A percentile compares a stretch with the other conserved stretches of the same genome.
These are phyloP conservation scores for Nemania sp. DNA, from an alignment of 2,329 filamentous ascomycete genomes.

Conservation along the genomic window DNA sequence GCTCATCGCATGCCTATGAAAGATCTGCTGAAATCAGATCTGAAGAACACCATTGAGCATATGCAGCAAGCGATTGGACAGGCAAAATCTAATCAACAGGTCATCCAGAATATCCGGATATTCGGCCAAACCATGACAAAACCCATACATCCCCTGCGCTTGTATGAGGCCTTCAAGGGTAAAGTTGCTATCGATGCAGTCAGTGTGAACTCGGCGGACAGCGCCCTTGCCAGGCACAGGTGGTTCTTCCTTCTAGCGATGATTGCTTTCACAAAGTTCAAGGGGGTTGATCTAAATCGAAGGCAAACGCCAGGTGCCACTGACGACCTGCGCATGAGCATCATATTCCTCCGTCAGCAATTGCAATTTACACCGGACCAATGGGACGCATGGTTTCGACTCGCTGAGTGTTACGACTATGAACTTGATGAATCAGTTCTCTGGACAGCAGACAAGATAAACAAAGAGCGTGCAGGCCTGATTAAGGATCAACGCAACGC, in stretches of 20 bases:
- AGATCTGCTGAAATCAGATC: constrained; percentile 86
- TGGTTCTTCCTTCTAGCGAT: constrained; percentile 94
- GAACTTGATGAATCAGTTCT: constrained; percentile 85
- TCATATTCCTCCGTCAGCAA: constrained; percentile 78
- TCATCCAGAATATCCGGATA: constrained; percentile 85
- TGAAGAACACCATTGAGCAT: constrained; percentile 88
- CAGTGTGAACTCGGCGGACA: constrained; percentile 68
- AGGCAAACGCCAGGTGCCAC: constrained; percentile 77
- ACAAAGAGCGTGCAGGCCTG: constrained; percentile 76
- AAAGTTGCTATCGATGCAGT: constrained; percentile 74
- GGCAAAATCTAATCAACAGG: constrained; percentile 75
- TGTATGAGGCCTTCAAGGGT: constrained; percentile 82
- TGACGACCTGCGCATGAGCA: constrained; percentile 80
- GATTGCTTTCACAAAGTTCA: constrained; percentile 85
- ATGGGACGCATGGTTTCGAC: constrained; percentile 90
- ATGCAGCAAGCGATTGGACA: constrained; percentile 85
- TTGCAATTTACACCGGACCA: constrained; percentile 78
- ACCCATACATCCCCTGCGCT: constrained; percentile 76
- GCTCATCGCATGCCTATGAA: constrained; percentile 85
- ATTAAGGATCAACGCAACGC: constrained; percentile 76
- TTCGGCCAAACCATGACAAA: constrained; percentile 80
- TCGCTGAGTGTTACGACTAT: constrained; percentile 85
- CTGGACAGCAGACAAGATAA: constrained; percentile 90
- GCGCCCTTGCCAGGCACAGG: constrained; percentile 73
- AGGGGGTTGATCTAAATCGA: constrained; percentile 68